Percentiles rank a stretch among this genome's conserved stretches.
These are phyloP conservation scores for Epicoccum nigrum DNA, from an alignment of 2,329 filamentous ascomycete species.

Conservation along the genomic window DNA sequence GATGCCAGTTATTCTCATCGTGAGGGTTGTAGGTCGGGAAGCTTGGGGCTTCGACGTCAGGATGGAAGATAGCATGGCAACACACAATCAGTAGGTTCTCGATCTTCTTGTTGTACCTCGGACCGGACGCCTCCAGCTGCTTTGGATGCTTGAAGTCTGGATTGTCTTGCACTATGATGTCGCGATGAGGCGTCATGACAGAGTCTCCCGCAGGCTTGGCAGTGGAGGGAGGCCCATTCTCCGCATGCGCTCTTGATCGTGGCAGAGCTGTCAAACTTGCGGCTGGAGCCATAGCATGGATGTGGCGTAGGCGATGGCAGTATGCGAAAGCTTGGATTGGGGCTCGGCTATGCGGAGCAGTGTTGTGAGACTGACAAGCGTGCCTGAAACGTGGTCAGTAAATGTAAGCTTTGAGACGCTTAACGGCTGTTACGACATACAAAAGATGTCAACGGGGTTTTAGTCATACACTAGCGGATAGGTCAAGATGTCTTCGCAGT, in stretches of 20 bases:
- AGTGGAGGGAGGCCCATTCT: constrained; percentile 11
- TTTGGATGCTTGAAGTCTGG: constrained; percentile 36
- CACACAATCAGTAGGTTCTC: constrained; percentile 75
- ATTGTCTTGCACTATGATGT: constrained; percentile 12
- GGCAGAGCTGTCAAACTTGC: constrained; percentile 37
- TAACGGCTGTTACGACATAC: constrained; percentile 10
- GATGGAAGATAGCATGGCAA: constrained; percentile 78
- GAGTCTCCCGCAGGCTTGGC: constrained; percentile 14
- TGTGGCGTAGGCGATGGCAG: constrained; percentile 4
- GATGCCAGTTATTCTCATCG: constrained; percentile 62
- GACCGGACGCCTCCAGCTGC: constrained; percentile 32
- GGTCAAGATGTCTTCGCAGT: background rate
- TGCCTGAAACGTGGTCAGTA: constrained; percentile 11
- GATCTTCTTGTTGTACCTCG: constrained; percentile 33
- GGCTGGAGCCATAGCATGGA: constrained; percentile 36
- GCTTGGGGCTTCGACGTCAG: constrained; percentile 31
- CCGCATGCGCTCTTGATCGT: constrained; percentile 35
- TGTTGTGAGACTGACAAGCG: constrained; percentile 9
- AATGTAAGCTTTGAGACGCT: constrained; percentile 1
- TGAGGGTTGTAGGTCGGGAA: constrained; percentile 40
- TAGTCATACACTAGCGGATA: background rate
- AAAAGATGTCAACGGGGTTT: background rate
- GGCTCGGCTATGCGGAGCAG: background rate
- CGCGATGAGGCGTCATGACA: background rate
- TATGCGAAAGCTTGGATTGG: constrained; percentile 14